Base-by-base conservation (phyloP, 768 basidiomycete genomes). In the Cystobasidium tubakii region DNA sequence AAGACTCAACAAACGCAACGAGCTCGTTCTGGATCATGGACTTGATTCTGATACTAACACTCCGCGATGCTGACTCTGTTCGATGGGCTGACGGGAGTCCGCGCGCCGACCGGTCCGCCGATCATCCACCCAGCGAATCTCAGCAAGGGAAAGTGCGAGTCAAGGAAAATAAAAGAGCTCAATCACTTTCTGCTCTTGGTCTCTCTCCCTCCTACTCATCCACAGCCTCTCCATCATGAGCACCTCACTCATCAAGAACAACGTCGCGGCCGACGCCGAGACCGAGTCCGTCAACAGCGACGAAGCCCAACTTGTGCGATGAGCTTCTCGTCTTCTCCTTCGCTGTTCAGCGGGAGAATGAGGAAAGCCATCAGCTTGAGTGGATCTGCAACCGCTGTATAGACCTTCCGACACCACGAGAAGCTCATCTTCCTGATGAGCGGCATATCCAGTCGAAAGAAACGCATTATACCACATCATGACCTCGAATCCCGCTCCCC, bases 271-370 rank as follows among this genome's bases (percentile, higher is more conserved):
- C 50, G 21, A 60, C 55, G 54, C 53, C 31, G 69, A 71, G 36
- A 62, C 53, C 10, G 34, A 44, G 27, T 55, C 50, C 69, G 29
- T 71, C 69, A 60, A 62, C 69, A 57, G 53, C 42, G 69, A 71
- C 55, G 69, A 71, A 60, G 69, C 69, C 25, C 69, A 71, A 53
- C 69, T 71, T 34, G 69, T 71, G 27, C 33, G 69, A 33, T 62
- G 36, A 39, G 25, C 66, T 25, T 34, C 19, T 43, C 23, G 25
- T 15, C 66, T 29, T 42, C 27, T 42, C 39, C 34, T 65, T 21
- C 31, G 27, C 29, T 17, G 7, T 15, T n/a, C 25, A n/a, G 31
- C 36, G 31, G 31, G 25, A 31, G 25, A 13, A 12, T 65, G 27
- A 33, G 60, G 36, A 62, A 62, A 62, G 60, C 60, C 60, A 50